A percentile compares a stretch with the other conserved stretches of the same genome.
Evolutionary conservation across 768 basidiomycete genomes (phyloP).

Genomic region (Russula sp.): DNA sequence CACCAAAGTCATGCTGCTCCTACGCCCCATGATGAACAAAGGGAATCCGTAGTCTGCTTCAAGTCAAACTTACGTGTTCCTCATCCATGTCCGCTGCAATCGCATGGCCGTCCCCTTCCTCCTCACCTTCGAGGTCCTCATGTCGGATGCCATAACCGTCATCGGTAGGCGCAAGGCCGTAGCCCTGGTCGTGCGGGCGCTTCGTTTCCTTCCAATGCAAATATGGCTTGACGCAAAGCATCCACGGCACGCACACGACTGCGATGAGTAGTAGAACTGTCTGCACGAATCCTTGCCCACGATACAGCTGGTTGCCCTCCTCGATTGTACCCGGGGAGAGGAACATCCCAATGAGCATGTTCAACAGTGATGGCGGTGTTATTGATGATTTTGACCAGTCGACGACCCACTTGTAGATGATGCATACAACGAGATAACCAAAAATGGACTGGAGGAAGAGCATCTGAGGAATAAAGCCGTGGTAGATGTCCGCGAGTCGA

Average conservation of each 20-base stretch:
- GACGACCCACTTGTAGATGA: constrained; percentile 94
- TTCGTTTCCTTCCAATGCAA: constrained; percentile 85
- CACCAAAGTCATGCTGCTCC: constrained; percentile 89
- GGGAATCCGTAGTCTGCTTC: background rate
- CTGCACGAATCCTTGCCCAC: constrained; percentile 84
- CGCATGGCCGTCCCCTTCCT: constrained; percentile 71
- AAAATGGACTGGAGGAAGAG: constrained; percentile 98
- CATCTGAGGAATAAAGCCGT: constrained; percentile 96
- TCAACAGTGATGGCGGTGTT: constrained; percentile 83
- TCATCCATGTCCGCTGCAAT: constrained; percentile 70
- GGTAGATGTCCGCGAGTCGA: constrained; percentile 77
- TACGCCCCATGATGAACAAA: constrained; percentile 27
- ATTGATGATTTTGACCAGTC: constrained; percentile 75
- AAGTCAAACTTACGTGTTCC: constrained; percentile 55
- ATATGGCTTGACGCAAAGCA: constrained; percentile 91
- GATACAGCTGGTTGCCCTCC: constrained; percentile 65
- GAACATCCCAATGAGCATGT: constrained; percentile 97
- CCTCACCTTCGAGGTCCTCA: constrained; percentile 65
- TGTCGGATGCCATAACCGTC: constrained; percentile 44
- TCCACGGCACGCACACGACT: constrained; percentile 87
- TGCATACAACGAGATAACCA: constrained; percentile 90
- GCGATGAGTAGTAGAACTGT: constrained; percentile 72
- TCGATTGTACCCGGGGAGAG: constrained; percentile 79
- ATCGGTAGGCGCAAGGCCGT: constrained; percentile 61
- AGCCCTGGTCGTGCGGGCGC: constrained; percentile 77